Conservation (phyloP, 148 eudicot species). For the Spergularia marina region DNA sequence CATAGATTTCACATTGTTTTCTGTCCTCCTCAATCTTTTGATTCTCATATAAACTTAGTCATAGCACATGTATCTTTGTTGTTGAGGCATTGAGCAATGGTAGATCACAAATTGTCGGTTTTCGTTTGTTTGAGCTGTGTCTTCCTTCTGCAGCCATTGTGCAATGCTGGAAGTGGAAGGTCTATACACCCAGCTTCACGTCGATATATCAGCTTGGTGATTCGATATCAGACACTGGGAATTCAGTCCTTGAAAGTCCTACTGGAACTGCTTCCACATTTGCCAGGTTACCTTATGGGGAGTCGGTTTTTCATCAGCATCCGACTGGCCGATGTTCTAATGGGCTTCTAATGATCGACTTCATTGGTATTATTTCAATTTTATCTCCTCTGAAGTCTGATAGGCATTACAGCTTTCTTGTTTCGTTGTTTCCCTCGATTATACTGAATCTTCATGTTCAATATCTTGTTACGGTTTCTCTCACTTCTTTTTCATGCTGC, state of each 20-base stretch:
- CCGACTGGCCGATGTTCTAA: constrained; percentile 34
- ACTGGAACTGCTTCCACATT: constrained; percentile 10
- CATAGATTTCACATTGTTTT: too few species aligned
- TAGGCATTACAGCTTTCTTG: neutral
- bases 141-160: neutral
- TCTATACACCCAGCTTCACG: neutral
- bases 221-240: constrained; percentile 30
- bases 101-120: neutral
- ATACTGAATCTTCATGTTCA: neutral
- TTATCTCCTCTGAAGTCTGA: neutral
- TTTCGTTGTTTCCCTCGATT: neutral
- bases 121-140: neutral
- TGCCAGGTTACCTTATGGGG: constrained; percentile 28
- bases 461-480: neutral
- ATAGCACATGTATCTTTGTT: neutral
- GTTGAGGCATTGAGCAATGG: neutral
- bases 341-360: constrained; percentile 31
- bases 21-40: too few species aligned
- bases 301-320: constrained; percentile 18
- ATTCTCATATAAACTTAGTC: too few species aligned
- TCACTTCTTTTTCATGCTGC: too few species aligned
- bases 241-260: constrained; percentile 23
- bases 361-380: constrained; percentile 18
- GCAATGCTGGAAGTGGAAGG: constrained; percentile 1
- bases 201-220: constrained; percentile 31